phyloP scores from a whole-genome alignment of 2,329 filamentous ascomycete genomes.

The Arthrobotrys conoides region DNA sequence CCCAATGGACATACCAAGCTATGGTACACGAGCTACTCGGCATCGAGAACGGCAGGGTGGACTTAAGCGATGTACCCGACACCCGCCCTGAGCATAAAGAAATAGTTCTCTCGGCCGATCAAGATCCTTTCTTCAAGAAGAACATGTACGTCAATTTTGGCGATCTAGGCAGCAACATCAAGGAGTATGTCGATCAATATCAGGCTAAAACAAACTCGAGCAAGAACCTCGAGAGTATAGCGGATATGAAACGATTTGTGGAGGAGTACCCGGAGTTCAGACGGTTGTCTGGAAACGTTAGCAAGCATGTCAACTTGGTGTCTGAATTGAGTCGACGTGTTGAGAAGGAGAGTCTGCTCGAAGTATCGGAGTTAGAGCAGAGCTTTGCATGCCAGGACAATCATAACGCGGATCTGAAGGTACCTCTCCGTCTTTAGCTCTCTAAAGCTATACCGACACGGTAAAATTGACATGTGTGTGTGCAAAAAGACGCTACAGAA shows the following conservation, averaged over 20 bases:
- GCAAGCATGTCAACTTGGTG: conserved; percentile 96
- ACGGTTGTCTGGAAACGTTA: conserved; percentile 96
- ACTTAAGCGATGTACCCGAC: conserved; percentile 86
- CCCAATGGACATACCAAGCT: conserved; percentile 99
- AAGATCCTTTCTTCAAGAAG: conserved; percentile 96
- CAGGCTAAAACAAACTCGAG: conserved; percentile 97
- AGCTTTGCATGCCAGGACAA: conserved; percentile 97
- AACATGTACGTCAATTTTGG: conserved; percentile 83
- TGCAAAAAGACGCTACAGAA: conserved; percentile 79
- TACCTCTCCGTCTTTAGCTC: conserved; percentile 66
- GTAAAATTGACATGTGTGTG: not conserved
- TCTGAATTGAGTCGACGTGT: conserved; percentile 92
- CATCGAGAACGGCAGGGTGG: conserved; percentile 93
- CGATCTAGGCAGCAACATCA: conserved; percentile 78
- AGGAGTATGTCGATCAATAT: conserved; percentile 95
- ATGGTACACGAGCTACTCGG: conserved; percentile 98
- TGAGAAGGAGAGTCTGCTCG: conserved; percentile 86
- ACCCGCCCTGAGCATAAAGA: conserved; percentile 86
- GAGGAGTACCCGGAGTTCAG: conserved; percentile 99
- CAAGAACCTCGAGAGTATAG: conserved; percentile 95
- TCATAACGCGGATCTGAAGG: conserved; percentile 90
- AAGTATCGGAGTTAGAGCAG: conserved; percentile 97
- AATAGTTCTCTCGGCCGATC: conserved; percentile 94
- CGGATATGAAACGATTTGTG: conserved; percentile 99
- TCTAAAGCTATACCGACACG: not conserved